Conservation (phyloP, 202 grass and related monocot genomes). For the Cymbopogon flexuosus region DNA sequence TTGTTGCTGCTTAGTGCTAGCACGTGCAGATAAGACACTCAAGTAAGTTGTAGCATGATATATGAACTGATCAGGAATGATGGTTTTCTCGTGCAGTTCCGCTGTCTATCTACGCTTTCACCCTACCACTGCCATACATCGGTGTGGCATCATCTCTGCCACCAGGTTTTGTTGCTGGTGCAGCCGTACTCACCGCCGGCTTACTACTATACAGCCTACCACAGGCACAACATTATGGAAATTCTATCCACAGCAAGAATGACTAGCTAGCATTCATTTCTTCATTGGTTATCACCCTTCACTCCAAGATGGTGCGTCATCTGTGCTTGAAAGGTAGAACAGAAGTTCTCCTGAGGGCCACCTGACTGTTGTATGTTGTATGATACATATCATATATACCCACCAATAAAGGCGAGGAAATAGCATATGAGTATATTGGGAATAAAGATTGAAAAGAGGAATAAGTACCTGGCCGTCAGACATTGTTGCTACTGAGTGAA, state of each 20-base stretch:
- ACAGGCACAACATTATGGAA: constrained; percentile 32
- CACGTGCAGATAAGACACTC: constrained; percentile 1
- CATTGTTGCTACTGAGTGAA: constrained; percentile 28
- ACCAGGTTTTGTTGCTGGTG: constrained; percentile 70
- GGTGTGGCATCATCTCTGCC: constrained; percentile 72
- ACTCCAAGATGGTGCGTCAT: constrained; percentile 24
- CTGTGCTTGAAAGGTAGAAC: constrained; percentile 44
- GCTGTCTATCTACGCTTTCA: constrained; percentile 91
- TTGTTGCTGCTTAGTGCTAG: not conserved
- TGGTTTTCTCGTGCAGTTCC: constrained; percentile 66
- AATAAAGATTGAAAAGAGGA: constrained; percentile 26
- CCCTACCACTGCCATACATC: constrained; percentile 86
- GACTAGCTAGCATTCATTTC: constrained; percentile 17
- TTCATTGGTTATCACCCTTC: not conserved
- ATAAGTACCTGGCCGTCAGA: constrained; percentile 5
- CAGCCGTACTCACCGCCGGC: constrained; percentile 56
- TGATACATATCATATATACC: constrained; percentile 23
- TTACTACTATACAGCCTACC: constrained; percentile 67
- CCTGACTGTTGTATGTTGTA: constrained; percentile 24
- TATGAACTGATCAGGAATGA: constrained; percentile 10
- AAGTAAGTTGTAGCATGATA: constrained; percentile 6
- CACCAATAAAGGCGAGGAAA: constrained; percentile 27
- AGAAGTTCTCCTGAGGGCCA: constrained; percentile 49
- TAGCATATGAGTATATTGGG: not conserved
- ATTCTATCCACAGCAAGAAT: constrained; percentile 29